Evolutionary conservation across 2,329 filamentous ascomycete genomes (phyloP).

Genomic region (Simplicillium sp.): DNA sequence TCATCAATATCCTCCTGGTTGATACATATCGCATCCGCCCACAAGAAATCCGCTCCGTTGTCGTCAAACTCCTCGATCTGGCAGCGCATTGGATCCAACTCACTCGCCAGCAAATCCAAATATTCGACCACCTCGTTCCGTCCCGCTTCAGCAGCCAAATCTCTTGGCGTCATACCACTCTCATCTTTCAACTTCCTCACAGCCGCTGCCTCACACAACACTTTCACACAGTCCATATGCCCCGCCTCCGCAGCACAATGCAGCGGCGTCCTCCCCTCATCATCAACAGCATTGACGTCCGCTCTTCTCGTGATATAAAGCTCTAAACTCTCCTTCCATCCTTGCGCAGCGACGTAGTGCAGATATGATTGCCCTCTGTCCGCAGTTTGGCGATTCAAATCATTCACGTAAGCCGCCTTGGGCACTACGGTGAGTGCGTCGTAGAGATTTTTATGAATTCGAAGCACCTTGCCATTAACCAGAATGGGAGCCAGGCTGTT

Average conservation of each 20-base stretch:
- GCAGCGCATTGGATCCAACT: neutral
- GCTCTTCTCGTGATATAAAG: conserved; percentile 8
- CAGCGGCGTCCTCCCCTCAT: conserved; percentile 7
- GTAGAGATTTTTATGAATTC: conserved; percentile 12
- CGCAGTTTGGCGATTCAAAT: too few species aligned
- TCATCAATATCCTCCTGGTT: conserved; percentile 16
- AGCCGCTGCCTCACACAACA: conserved; percentile 5
- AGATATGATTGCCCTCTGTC: conserved; percentile 5
- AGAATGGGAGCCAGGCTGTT: conserved; percentile 8
- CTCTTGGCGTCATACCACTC: conserved; percentile 7
- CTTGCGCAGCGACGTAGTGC: conserved; percentile 7
- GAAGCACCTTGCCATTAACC: conserved; percentile 8
- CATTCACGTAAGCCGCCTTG: conserved; percentile 5
- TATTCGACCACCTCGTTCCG: conserved; percentile 7
- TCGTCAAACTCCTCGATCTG: conserved; percentile 7
- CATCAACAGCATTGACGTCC: conserved; percentile 7
- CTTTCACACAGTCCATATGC: conserved; percentile 6
- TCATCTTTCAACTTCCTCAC: conserved; percentile 4
- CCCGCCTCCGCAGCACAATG: conserved; percentile 11
- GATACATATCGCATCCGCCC: conserved; percentile 20
- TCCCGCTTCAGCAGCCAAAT: conserved; percentile 8
- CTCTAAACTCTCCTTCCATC: conserved; percentile 3
- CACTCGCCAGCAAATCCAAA: too few species aligned
- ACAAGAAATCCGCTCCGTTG: conserved; percentile 7
- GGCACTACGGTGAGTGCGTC: conserved; percentile 9